phyloP scores from a whole-genome alignment of 768 basidiomycete genomes.

The Heimioporus sp. region DNA sequence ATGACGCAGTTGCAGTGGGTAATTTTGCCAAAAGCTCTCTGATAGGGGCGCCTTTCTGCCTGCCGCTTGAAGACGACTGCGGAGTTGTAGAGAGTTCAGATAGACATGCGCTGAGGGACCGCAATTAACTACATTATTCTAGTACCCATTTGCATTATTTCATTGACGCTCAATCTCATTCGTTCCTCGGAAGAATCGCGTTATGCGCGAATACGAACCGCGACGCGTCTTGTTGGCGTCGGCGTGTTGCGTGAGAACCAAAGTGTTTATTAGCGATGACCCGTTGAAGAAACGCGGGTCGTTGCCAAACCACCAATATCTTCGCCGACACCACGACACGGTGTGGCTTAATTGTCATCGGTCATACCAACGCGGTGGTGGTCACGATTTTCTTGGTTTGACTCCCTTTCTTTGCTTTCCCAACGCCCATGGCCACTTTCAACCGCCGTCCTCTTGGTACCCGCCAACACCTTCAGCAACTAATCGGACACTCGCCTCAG shows the following conservation, averaged over 20 bases:
- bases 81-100: constrained; percentile 11
- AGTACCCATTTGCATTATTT: too few species aligned
- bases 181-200: too few species aligned
- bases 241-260: constrained; percentile 26
- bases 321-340: background rate
- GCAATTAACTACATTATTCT: constrained; percentile 17
- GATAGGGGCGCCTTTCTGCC: constrained; percentile 5
- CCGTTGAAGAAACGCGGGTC: background rate
- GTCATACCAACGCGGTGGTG: background rate
- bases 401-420: background rate
- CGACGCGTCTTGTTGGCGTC: constrained; percentile 24
- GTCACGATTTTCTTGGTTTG: constrained; percentile 5
- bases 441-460: constrained; percentile 49
- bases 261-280: constrained; percentile 10
- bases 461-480: constrained; percentile 39
- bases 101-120: constrained; percentile 23
- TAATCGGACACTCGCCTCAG: constrained; percentile 34
- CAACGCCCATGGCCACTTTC: constrained; percentile 41
- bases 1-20: background rate
- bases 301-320: constrained; percentile 6
- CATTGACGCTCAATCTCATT: too few species aligned
- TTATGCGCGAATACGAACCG: background rate
- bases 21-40: background rate
- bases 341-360: background rate
- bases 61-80: constrained; percentile 7